These are phyloP conservation scores for Xylaria multiplex DNA, from an alignment of 2,329 filamentous ascomycete genomes.

Conservation along the genomic window DNA sequence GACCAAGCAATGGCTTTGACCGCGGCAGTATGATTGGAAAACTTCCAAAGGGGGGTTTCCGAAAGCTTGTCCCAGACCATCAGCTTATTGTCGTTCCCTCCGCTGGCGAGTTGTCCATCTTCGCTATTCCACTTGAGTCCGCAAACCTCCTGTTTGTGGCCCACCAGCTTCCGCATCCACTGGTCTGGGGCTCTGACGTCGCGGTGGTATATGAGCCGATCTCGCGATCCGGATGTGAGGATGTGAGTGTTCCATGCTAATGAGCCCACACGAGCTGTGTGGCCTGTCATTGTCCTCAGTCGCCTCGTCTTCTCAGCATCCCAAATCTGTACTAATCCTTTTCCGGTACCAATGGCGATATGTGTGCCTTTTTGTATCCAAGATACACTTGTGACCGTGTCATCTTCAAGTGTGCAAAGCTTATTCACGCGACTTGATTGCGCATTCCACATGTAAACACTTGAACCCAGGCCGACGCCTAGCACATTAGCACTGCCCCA, in stretches of 20 bases:
- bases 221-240: constrained; percentile 91
- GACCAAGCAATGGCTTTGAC: constrained; percentile 99
- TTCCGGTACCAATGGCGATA: constrained; percentile 92
- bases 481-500: constrained; percentile 97
- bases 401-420: constrained; percentile 89
- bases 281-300: constrained; percentile 94
- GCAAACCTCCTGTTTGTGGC: constrained; percentile 98
- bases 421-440: constrained; percentile 91
- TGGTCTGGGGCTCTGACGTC: constrained; percentile 94
- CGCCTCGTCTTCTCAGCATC: constrained; percentile 88
- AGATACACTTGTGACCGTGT: constrained; percentile 94
- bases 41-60: constrained; percentile 92
- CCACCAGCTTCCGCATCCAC: constrained; percentile 85
- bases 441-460: constrained; percentile 99
- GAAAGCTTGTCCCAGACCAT: constrained; percentile 98
- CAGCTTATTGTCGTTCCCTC: constrained; percentile 98
- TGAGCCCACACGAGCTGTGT: constrained; percentile 91
- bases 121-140: constrained; percentile 97
- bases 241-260: constrained; percentile 99
- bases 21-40: constrained; percentile 92
- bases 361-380: constrained; percentile 99
- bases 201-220: constrained; percentile 92
- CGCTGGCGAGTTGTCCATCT: constrained; percentile 92
- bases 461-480: constrained; percentile 89
- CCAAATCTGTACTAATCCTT: constrained; percentile 97